Conservation (phyloP, 2,329 filamentous ascomycete genomes). For the Aspergillus amoenus region DNA sequence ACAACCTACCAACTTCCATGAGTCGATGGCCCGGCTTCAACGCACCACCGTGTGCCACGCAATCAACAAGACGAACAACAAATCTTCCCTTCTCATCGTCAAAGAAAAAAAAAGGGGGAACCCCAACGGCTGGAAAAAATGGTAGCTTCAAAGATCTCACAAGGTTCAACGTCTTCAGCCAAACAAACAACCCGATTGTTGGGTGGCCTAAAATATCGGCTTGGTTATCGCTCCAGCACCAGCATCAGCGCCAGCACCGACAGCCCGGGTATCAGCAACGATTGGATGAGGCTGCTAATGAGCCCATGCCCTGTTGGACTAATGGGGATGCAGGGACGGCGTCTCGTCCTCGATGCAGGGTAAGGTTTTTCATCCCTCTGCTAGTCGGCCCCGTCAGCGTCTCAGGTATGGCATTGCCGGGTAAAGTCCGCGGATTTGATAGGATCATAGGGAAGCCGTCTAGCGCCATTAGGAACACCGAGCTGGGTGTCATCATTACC, state of each 20-base stretch:
- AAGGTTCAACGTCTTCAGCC: not conserved
- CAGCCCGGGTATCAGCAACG: not conserved
- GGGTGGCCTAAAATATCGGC: not conserved
- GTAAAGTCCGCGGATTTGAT: not conserved
- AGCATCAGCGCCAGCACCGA: too few species aligned
- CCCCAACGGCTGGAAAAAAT: not conserved
- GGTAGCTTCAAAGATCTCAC: not conserved
- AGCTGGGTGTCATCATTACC: not conserved
- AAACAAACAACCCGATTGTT: not conserved
- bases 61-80: not conserved
- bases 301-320: slow-evolving; percentile 2
- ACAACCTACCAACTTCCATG: not conserved
- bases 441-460: not conserved
- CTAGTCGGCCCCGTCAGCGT: not conserved
- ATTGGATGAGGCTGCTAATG: slow-evolving; percentile 7
- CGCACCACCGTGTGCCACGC: not conserved
- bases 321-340: slow-evolving; percentile 1
- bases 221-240: not conserved
- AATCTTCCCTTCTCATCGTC: not conserved
- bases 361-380: not conserved
- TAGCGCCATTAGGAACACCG: too few species aligned
- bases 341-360: not conserved
- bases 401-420: not conserved
- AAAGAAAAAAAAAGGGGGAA: not conserved
- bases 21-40: not conserved